Evolutionary conservation across 140 eudicot species (phyloP), one percentile per base, ranked within the genome.

Genomic region (Erigeron philadelphicus): DNA sequence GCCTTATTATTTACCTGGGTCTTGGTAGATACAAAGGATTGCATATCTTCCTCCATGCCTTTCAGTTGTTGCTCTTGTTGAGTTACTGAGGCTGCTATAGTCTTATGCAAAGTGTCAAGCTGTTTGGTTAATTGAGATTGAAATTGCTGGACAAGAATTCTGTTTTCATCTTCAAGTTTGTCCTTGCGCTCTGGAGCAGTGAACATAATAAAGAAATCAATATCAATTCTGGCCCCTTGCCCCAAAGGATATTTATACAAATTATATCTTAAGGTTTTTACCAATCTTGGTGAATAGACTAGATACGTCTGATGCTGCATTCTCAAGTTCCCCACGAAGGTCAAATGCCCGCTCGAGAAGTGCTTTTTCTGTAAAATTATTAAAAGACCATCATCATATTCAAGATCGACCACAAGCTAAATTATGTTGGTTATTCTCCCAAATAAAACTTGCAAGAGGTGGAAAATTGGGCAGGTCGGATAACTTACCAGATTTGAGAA

Each of bases 41-140:
- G 88, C 99, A 94, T 89, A 75, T 94, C 99, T 72, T 89, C 97
- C 77, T 89, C 95, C 95, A 94, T 89, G 78, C 78, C 88, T 76
- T 84, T 87, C 56, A 94, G 71, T 46, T 87, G 97, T 64, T 80
- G 89, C 75, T 89, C 99, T 83, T 94, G 97, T 74, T 89, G 89
- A 6, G 87, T 89, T 18, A 81, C 89, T 59, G 99, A 89, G 75
- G 87, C 79, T 71, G 96, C 94, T 68, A 94, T 81, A 17, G 85
- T 83, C 82, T 87, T 85, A 59, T 89, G 97, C 90, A 94, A 82
- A 68, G 77, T 79, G 66, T 89, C 90, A 67, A 94, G 99, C 70
- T 94, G 90, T 66, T 85, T 84, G 54, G 89, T 85, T 68, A 94
- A 79, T 11, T 84, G 89, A 71, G 86, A 78, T 68, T 89, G 95